Evolutionary conservation across 192 early-diverging fungal genomes (phyloP).

Genomic region (Rhizophagus sp.): DNA sequence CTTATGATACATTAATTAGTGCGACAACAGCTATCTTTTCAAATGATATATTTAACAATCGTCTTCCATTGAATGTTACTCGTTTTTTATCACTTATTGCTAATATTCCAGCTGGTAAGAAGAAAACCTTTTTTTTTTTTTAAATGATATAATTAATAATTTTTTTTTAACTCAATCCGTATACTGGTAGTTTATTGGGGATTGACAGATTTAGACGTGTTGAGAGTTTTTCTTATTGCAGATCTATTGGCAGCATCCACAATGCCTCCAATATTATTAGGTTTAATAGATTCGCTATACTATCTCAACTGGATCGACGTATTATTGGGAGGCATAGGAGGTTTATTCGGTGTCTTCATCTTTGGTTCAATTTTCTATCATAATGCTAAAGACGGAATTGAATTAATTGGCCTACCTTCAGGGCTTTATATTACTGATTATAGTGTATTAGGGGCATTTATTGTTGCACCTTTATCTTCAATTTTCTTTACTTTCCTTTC

Average conservation of each 20-base stretch:
- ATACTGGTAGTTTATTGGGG: conserved; percentile 39
- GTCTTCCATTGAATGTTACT: conserved; percentile 21
- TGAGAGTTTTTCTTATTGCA: conserved; percentile 55
- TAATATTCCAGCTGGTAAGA: conserved; percentile 47
- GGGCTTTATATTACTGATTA: conserved; percentile 56
- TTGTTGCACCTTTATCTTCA: conserved; percentile 24
- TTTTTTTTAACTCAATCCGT: background rate
- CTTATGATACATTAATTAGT: conserved; percentile 65
- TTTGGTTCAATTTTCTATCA: conserved; percentile 54
- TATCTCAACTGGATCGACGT: conserved; percentile 55
- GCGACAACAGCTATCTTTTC: conserved; percentile 60
- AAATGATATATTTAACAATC: conserved; percentile 45
- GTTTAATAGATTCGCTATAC: conserved; percentile 41
- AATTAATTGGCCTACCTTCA: conserved; percentile 44
- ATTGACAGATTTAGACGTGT: conserved; percentile 49
- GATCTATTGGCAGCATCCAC: conserved; percentile 56
- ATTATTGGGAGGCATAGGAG: conserved; percentile 52
- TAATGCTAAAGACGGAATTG: conserved; percentile 49
- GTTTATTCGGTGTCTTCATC: conserved; percentile 50
- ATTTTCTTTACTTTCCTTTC: conserved; percentile 12
- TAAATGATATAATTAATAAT: background rate
- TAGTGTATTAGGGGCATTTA: conserved; percentile 58
- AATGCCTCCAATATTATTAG: conserved; percentile 52
- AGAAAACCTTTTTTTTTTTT: background rate
- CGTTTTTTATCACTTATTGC: conserved; percentile 30